phyloP scores from a whole-genome alignment of 768 basidiomycete genomes.

The Tremella fuciformis region DNA sequence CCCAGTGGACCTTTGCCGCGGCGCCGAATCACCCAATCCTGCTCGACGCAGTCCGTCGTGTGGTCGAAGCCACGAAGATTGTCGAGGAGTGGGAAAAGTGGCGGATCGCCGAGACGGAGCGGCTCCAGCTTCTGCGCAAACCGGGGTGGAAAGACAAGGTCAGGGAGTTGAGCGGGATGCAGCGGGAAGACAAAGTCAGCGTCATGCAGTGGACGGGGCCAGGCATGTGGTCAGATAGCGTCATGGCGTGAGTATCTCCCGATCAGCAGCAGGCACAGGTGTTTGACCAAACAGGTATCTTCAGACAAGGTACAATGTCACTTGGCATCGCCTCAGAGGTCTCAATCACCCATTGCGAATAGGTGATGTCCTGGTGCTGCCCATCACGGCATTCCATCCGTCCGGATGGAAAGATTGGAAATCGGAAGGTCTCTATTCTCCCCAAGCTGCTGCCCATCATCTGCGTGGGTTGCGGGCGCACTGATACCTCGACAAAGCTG shows the following conservation, averaged over 20 bases:
- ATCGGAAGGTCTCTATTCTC: slow-evolving; percentile 20
- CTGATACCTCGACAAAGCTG: no score
- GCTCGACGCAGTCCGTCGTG: slow-evolving; percentile 41
- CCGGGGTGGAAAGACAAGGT: slow-evolving; percentile 13
- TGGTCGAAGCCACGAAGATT: slow-evolving; percentile 36
- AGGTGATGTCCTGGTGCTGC: slow-evolving; percentile 48
- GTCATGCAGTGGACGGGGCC: slow-evolving; percentile 50
- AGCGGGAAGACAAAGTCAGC: slow-evolving; percentile 24
- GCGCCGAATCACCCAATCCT: slow-evolving; percentile 47
- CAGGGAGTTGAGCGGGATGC: slow-evolving; percentile 8
- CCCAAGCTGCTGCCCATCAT: slow-evolving; percentile 33
- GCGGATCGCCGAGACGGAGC: slow-evolving; percentile 15
- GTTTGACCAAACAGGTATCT: slow-evolving; percentile 34
- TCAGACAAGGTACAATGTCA: slow-evolving; percentile 42
- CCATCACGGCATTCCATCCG: slow-evolving; percentile 39
- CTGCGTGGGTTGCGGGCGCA: slow-evolving; percentile 9
- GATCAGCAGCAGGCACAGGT: no score
- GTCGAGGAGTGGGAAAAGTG: slow-evolving; percentile 29
- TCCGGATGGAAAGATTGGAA: slow-evolving; percentile 33
- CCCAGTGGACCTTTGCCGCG: slow-evolving; percentile 48
- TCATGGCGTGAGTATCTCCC: slow-evolving; percentile 30
- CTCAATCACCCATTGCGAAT: slow-evolving; percentile 43
- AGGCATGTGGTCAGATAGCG: slow-evolving; percentile 35
- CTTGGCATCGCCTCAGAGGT: slow-evolving; percentile 37
- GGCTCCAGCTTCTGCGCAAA: background rate